Base-by-base conservation (phyloP, 2,329 filamentous ascomycete genomes). In the Cyanodermella asteris region DNA sequence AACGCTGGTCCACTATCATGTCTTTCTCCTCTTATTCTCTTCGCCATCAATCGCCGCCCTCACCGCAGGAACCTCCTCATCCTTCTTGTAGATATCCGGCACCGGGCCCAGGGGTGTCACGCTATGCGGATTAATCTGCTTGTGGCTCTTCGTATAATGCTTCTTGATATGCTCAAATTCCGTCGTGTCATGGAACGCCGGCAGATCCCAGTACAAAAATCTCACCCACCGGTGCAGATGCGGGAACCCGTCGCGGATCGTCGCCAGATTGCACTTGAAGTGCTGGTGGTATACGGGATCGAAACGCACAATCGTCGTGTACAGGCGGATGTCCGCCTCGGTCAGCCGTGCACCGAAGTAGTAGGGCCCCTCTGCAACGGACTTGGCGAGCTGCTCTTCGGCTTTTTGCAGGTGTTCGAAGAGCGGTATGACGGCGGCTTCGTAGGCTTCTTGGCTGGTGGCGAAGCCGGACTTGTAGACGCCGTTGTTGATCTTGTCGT, bases 161-260 rank as follows among this genome's bases (percentile, higher is more conserved):
- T 62, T 73, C 64, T 91, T 93, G 55, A 94, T 94, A 52, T 97
- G 87, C 47, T 90, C 66, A 46, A 91, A 91, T 47, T 93, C 65
- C 13, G 82, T 91, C 32, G 81, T 87, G 25, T 75, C 65, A 34
- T 56, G 55, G 53, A 91, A 93, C 3, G 78, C 80, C 0, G 68
- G 57, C 13, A 68, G 46, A 36, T 72, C 72, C 81, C 81, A 91
- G 55, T 91, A 93, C 38, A 91, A 52, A 41, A 72, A 62, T 28
- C 76, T 61, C 51, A 91, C 49, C 81, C 82, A 93, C 31, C 53
- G 55, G 53, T 93, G 77, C 30, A 91, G 52, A 25, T 61, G 55
- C 15, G 82, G 82, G 45, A 87, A 93, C 2, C 80, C 80, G 6
- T 65, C 72, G 20, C 81, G 63, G 42, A 91, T 82, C 47, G 90